A percentile compares a stretch with the other conserved stretches of the same genome.
Evolutionary conservation across 2,329 filamentous ascomycete genomes (phyloP).

Genomic region (Beauveria scarabaeidicola): DNA sequence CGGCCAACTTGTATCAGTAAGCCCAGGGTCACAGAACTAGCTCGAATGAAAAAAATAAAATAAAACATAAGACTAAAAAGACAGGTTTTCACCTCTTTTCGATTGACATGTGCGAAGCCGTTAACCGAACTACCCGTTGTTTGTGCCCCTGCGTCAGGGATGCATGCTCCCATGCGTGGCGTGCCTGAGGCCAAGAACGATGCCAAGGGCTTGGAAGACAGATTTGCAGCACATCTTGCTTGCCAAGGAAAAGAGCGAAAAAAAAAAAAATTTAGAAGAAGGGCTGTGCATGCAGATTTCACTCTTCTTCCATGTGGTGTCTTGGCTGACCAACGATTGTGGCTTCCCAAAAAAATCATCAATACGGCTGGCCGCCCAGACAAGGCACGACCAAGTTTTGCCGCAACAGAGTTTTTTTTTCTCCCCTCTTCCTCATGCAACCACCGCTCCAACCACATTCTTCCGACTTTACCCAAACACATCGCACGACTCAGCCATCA

Average conservation of each 20-base stretch:
- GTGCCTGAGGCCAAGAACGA: background rate
- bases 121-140: background rate
- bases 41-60: background rate
- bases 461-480: background rate
- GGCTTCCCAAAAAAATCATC: too few species aligned
- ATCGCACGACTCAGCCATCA: background rate
- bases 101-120: background rate
- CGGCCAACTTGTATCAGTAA: too few species aligned
- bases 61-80: background rate
- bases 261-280: too few species aligned
- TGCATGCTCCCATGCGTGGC: background rate
- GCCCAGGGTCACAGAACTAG: background rate
- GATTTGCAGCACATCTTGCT: background rate
- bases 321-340: too few species aligned
- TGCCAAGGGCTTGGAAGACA: background rate
- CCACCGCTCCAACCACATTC: background rate
- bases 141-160: background rate
- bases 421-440: background rate
- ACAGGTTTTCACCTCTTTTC: background rate
- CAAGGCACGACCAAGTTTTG: too few species aligned
- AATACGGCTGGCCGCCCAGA: too few species aligned
- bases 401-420: background rate
- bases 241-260: background rate
- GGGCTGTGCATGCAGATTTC: too few species aligned
- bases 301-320: too few species aligned